Conservation (phyloP, 257 asterid genomes). For the Cynanchum wilfordii region DNA sequence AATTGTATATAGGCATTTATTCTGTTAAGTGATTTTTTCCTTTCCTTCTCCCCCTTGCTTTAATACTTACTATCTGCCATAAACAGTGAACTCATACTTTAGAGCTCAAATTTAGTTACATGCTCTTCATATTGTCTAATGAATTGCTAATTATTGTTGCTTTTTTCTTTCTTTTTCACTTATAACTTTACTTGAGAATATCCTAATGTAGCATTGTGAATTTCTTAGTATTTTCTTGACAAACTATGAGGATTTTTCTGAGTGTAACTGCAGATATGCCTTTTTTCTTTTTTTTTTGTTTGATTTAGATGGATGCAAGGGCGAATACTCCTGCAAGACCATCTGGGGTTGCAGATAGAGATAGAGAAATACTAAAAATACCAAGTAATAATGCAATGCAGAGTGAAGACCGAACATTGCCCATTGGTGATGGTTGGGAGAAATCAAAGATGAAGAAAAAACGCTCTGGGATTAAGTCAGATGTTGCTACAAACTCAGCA, state of each 20-base stretch:
- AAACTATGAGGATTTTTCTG: conserved; percentile 4
- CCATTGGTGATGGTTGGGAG: conserved; percentile 86
- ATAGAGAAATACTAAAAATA: conserved; percentile 56
- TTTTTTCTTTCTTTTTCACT: neutral
- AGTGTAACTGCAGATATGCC: conserved; percentile 25
- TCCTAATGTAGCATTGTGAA: neutral
- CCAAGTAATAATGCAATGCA: conserved; percentile 48
- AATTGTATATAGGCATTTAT: neutral
- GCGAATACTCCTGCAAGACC: conserved; percentile 53
- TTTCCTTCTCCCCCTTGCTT: neutral
- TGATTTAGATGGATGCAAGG: conserved; percentile 55
- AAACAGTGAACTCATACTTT: neutral
- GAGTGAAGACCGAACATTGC: conserved; percentile 55
- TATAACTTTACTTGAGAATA: neutral
- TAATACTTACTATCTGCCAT: neutral
- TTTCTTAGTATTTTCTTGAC: neutral
- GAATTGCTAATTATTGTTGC: neutral
- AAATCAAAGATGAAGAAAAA: conserved; percentile 85
- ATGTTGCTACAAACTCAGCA: conserved; percentile 41
- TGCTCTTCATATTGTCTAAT: neutral
- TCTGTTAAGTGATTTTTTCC: neutral
- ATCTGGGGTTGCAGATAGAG: conserved; percentile 57
- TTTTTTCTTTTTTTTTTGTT: conserved; percentile 18
- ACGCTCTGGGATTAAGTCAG: conserved; percentile 84
- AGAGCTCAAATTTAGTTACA: neutral